These are phyloP conservation scores for Celoporthe dispersa DNA, from an alignment of 2,329 filamentous ascomycete species.

Conservation along the genomic window DNA sequence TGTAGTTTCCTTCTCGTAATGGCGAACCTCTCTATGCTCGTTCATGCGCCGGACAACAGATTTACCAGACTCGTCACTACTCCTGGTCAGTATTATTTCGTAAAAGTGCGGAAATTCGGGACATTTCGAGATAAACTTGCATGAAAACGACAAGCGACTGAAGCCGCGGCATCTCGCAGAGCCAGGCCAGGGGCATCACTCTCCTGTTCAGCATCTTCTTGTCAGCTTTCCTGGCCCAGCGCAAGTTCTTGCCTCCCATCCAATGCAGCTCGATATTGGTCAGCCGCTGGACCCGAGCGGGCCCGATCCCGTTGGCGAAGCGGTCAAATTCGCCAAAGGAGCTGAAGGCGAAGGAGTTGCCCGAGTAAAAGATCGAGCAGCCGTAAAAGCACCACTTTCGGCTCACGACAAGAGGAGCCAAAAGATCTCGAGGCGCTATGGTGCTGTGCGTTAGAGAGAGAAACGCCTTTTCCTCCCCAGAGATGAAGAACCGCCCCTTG, in stretches of 20 bases:
- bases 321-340: slow-evolving; percentile 20
- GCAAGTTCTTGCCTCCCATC: slow-evolving; percentile 5
- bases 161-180: neutral
- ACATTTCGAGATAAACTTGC: neutral
- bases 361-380: slow-evolving; percentile 15
- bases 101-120: neutral
- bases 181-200: neutral
- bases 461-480: neutral
- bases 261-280: slow-evolving; percentile 18
- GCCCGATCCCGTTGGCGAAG: slow-evolving; percentile 2
- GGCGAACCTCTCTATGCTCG: neutral
- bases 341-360: slow-evolving; percentile 17
- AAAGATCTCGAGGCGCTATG: neutral
- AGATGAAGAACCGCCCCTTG: slow-evolving; percentile 15
- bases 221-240: no score
- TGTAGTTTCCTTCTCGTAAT: neutral
- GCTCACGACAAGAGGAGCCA: slow-evolving; percentile 8
- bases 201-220: neutral
- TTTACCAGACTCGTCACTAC: neutral
- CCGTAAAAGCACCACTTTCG: slow-evolving; percentile 5
- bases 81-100: neutral
- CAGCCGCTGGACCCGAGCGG: neutral
- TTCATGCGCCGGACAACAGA: neutral
- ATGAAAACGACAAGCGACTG: slow-evolving; percentile 13
- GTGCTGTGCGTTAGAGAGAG: slow-evolving; percentile 18